Evolutionary conservation across 139 green algal genomes (phyloP).

Genomic region (Chlamydomonas sp.): DNA sequence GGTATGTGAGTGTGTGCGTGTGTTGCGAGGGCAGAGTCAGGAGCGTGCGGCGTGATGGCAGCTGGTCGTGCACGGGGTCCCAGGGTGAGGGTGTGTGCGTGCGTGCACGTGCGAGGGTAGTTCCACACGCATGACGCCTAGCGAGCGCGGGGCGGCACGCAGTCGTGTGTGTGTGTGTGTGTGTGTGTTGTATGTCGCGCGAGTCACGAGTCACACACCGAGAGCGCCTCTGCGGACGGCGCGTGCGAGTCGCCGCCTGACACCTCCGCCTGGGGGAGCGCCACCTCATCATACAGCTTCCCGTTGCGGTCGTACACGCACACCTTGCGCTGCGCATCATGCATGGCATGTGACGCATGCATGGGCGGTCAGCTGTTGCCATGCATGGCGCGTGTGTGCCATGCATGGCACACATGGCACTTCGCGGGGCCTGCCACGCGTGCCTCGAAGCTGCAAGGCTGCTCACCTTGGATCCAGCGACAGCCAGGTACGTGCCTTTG

Average conservation of each 20-base stretch:
- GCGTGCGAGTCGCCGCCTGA: neutral
- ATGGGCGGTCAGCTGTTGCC: neutral
- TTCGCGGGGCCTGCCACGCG: neutral
- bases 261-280: constrained; percentile 42
- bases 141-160: neutral
- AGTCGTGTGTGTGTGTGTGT: too few species aligned
- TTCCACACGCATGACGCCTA: neutral
- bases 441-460: neutral
- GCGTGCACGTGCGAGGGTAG: neutral
- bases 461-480: constrained; percentile 44
- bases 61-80: neutral
- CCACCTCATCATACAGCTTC: constrained; percentile 45
- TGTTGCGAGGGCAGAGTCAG: neutral
- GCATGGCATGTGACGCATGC: neutral
- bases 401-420: neutral
- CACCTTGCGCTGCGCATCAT: constrained; percentile 48
- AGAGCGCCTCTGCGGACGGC: too few species aligned
- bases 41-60: neutral
- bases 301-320: constrained; percentile 58
- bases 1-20: too few species aligned
- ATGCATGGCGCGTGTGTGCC: neutral
- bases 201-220: too few species aligned
- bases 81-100: neutral
- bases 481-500: constrained; percentile 39
- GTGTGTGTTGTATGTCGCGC: too few species aligned